Conservation (phyloP, 352 stramenopile species). For the Pythium insidiosum region DNA sequence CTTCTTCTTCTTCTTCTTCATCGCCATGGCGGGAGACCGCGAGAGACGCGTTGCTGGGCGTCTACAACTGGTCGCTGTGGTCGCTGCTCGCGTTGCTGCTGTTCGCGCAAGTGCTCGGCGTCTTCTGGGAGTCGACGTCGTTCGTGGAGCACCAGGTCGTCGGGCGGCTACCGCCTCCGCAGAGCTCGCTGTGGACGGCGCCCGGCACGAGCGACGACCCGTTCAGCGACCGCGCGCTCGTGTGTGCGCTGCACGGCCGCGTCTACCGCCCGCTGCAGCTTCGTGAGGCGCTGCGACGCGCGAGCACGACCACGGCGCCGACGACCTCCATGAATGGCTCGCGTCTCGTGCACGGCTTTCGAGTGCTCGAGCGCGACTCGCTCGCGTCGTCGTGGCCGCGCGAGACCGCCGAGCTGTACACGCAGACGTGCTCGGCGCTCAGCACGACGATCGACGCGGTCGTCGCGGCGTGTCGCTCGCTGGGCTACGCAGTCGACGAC, state of each 20-base stretch:
- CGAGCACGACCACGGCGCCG: background rate
- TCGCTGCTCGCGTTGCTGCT: background rate
- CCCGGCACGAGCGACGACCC: slow-evolving; percentile 40
- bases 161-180: slow-evolving; percentile 7
- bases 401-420: too few species aligned
- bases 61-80: slow-evolving; percentile 14
- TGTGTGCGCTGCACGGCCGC: slow-evolving; percentile 26
- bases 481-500: slow-evolving; percentile 21
- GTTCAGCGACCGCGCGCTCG: slow-evolving; percentile 36
- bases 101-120: slow-evolving; percentile 1
- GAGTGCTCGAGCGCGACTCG: too few species aligned
- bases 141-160: slow-evolving; percentile 1
- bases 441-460: slow-evolving; percentile 9
- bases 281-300: slow-evolving; percentile 15
- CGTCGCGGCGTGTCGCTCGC: slow-evolving; percentile 1
- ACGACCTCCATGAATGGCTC: too few species aligned
- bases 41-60: too few species aligned
- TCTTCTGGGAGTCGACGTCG: slow-evolving; percentile 17
- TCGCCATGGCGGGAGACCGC: too few species aligned
- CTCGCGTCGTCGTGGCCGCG: too few species aligned
- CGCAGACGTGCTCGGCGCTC: slow-evolving; percentile 13
- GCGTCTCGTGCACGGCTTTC: too few species aligned
- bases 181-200: background rate
- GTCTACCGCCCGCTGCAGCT: slow-evolving; percentile 30
- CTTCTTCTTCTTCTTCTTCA: too few species aligned